A percentile compares a stretch with the other conserved stretches of the same genome.
Evolutionary conservation across 1,284 basidiomycete genomes (phyloP).

Genomic region (Ustilago tritici): DNA sequence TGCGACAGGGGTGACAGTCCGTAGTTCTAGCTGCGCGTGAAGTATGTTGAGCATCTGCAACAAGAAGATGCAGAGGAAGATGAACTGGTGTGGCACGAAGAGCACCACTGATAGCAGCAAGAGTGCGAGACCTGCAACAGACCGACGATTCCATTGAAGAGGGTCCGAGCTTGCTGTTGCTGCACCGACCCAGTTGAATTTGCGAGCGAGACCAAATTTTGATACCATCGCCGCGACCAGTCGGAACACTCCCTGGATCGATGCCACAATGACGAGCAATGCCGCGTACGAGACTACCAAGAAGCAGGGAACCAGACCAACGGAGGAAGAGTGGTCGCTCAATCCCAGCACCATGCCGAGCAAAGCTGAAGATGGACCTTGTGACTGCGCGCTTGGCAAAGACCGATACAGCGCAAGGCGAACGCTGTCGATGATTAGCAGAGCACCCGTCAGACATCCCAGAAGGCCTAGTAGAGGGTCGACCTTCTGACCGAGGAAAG

Average conservation of each 20-base stretch:
- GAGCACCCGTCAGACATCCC: slow-evolving; percentile 7
- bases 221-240: slow-evolving; percentile 20
- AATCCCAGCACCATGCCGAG: slow-evolving; percentile 46
- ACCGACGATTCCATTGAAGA: slow-evolving; percentile 31
- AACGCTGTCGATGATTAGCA: slow-evolving; percentile 24
- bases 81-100: slow-evolving; percentile 88
- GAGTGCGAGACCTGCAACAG: slow-evolving; percentile 75
- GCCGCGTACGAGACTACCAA: slow-evolving; percentile 34
- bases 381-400: slow-evolving; percentile 10
- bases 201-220: slow-evolving; percentile 16
- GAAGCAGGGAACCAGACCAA: slow-evolving; percentile 30
- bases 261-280: slow-evolving; percentile 26
- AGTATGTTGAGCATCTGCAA: slow-evolving; percentile 75
- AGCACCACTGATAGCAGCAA: slow-evolving; percentile 79
- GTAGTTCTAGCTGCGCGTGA: slow-evolving; percentile 49
- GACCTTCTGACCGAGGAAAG: slow-evolving; percentile 13
- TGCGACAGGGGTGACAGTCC: background rate
- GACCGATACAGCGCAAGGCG: slow-evolving; percentile 26
- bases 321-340: slow-evolving; percentile 21
- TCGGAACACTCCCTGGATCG: slow-evolving; percentile 31
- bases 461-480: slow-evolving; percentile 33
- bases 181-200: slow-evolving; percentile 24
- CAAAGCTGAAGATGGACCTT: slow-evolving; percentile 30
- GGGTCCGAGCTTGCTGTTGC: slow-evolving; percentile 27
- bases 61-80: slow-evolving; percentile 83